phyloP scores from a whole-genome alignment of 306 rosid genomes.

The Hippophae gyantsensis region DNA sequence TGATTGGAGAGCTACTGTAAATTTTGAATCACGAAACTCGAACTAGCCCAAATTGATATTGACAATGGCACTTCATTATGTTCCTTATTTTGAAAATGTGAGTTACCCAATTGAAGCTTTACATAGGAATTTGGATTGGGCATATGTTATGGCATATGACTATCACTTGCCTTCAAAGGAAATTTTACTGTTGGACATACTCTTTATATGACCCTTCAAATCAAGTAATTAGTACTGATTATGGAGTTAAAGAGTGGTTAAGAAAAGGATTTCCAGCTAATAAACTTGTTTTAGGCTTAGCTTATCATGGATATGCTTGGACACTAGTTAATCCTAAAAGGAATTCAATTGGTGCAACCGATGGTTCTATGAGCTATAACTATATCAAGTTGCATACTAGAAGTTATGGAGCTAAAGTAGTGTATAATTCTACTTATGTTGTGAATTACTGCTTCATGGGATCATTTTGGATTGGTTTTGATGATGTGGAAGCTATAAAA shows the following conservation, averaged over 20 bases:
- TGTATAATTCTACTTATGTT: constrained; percentile 26
- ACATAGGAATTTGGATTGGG: too few species aligned
- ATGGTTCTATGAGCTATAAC: constrained; percentile 15
- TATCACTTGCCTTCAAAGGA: too few species aligned
- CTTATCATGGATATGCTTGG: constrained; percentile 47
- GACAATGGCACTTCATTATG: too few species aligned
- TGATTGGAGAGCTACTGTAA: too few species aligned
- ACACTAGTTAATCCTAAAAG: constrained; percentile 3
- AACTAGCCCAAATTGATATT: too few species aligned
- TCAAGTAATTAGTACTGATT: constrained; percentile 17
- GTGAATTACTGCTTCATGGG: constrained; percentile 20
- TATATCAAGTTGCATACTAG: constrained; percentile 10
- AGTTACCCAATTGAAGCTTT: too few species aligned
- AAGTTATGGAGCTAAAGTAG: background rate
- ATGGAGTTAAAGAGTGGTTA: constrained; percentile 39
- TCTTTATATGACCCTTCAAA: too few species aligned
- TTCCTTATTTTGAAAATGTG: too few species aligned
- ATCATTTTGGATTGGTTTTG: constrained; percentile 30
- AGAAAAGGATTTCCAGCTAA: constrained; percentile 23
- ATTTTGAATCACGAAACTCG: too few species aligned
- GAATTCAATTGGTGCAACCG: constrained; percentile 20
- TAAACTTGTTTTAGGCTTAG: constrained; percentile 34
- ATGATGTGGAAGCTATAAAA: constrained; percentile 21
- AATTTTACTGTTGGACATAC: too few species aligned
- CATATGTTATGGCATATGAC: too few species aligned